phyloP scores from a whole-genome alignment of 148 eudicot genomes.

The Cornus florida region DNA sequence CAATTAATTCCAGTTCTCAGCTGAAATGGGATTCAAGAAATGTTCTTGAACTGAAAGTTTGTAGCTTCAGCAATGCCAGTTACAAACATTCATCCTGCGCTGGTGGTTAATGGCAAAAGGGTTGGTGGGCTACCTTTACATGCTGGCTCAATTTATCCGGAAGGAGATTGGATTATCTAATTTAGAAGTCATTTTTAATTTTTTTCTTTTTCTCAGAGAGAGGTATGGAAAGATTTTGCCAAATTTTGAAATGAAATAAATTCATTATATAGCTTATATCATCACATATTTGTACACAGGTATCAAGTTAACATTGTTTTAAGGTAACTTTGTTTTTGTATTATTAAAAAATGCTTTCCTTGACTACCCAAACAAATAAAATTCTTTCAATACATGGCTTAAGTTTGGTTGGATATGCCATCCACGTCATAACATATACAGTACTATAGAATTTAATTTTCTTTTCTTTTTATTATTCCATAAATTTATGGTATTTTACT shows the following conservation, averaged over 20 bases:
- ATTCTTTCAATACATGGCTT: no score
- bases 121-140: background rate
- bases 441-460: no score
- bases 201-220: background rate
- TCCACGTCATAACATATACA: background rate
- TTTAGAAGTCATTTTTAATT: background rate
- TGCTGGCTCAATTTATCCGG: background rate
- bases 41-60: background rate
- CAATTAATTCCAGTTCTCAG: slow-evolving; percentile 10
- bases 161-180: background rate
- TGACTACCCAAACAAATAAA: no score
- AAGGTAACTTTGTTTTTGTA: no score
- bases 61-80: slow-evolving; percentile 1
- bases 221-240: background rate
- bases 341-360: no score
- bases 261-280: no score
- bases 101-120: background rate
- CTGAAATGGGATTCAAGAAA: background rate
- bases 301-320: no score
- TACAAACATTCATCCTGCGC: background rate
- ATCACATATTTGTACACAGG: no score
- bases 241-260: no score
- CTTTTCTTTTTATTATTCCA: no score
- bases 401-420: background rate
- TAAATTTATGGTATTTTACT: no score